Conservation (phyloP, 805 yeast genomes). For the Wickerhamiella alocasiicola region DNA sequence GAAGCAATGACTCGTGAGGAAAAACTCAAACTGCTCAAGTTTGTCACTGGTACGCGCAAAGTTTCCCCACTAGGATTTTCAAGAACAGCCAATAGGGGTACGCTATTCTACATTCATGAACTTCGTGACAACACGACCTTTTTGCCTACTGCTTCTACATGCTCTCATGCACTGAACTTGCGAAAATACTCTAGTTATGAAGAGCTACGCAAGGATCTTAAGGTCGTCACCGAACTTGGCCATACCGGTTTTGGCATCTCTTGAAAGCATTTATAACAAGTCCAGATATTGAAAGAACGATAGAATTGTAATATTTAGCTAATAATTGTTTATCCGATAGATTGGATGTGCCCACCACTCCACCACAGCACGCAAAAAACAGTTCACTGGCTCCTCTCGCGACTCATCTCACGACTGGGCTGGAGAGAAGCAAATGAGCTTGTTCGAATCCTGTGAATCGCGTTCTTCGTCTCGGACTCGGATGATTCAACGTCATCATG, state of each 20-base stretch:
- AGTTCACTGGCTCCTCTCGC: too few species aligned
- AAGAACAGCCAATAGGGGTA: background rate
- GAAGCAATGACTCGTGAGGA: constrained; percentile 93
- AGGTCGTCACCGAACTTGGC: background rate
- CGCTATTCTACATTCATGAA: background rate
- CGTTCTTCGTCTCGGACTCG: background rate
- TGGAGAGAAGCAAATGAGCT: too few species aligned
- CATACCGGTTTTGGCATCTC: background rate
- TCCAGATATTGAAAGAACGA: too few species aligned
- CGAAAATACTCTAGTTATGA: background rate
- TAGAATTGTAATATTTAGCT: too few species aligned
- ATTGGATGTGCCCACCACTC: too few species aligned
- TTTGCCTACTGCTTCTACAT: constrained; percentile 1
- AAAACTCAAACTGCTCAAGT: constrained; percentile 86
- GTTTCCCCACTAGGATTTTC: constrained; percentile 1
- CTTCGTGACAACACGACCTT: background rate
- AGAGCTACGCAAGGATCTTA: background rate
- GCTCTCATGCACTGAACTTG: background rate
- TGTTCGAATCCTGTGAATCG: too few species aligned
- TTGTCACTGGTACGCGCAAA: constrained; percentile 65
- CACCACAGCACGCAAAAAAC: too few species aligned
- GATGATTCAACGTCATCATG: background rate
- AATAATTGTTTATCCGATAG: too few species aligned
- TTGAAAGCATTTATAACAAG: too few species aligned
- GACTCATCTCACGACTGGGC: too few species aligned